Evolutionary conservation across 2,329 filamentous ascomycete genomes (phyloP).

Genomic region (Rhexocercosporidium sp.): DNA sequence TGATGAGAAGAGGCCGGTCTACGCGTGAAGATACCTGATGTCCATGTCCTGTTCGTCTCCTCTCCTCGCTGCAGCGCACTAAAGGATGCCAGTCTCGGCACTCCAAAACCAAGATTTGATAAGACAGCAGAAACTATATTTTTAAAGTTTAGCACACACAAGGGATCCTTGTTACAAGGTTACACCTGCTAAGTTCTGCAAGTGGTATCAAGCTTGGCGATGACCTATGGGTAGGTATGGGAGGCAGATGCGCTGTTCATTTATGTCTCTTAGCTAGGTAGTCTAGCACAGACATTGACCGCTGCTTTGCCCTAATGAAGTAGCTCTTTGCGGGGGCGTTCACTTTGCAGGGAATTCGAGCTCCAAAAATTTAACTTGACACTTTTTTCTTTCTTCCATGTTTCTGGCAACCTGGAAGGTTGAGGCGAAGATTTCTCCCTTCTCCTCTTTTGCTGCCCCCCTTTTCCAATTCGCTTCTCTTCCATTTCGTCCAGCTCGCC

Average conservation of each 20-base stretch:
- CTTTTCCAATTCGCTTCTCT: not conserved
- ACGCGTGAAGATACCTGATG: not conserved
- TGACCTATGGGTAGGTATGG: not conserved
- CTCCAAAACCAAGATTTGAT: not conserved
- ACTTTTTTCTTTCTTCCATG: no score
- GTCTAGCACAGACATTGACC: not conserved
- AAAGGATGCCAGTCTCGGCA: not conserved
- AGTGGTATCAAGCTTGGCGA: not conserved
- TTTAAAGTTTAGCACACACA: constrained; percentile 11
- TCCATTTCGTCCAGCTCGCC: not conserved
- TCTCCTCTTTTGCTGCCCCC: not conserved
- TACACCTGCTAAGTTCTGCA: no score
- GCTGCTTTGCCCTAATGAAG: not conserved
- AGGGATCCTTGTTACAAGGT: not conserved
- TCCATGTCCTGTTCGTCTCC: not conserved
- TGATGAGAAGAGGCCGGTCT: not conserved
- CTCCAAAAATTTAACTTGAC: no score
- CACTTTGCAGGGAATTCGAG: not conserved
- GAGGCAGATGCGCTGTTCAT: constrained; percentile 5
- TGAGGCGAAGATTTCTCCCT: no score
- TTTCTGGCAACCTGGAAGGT: not conserved
- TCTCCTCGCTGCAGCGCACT: not conserved
- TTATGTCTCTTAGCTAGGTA: not conserved
- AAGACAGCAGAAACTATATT: not conserved
- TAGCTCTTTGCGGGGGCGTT: not conserved